Evolutionary conservation across 305 asterid genomes (phyloP), one percentile per base, ranked within the genome.

Genomic region (Fraxinus ornus): DNA sequence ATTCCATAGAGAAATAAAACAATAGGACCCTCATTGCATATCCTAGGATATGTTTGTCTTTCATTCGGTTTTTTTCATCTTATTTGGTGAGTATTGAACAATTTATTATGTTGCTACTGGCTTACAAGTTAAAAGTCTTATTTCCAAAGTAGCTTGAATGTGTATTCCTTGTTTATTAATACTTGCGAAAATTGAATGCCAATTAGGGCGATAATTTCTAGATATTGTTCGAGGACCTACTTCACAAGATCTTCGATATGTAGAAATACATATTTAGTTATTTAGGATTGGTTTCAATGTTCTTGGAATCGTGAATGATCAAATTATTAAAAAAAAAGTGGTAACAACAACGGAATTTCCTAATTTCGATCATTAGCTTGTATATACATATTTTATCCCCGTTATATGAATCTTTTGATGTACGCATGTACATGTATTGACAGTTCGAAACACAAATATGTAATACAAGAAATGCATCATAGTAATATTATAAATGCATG

Each of bases 381-480:
- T 3, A 41, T 10, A 9, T 8, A 10, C 3, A 2, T 33, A 33
- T 41, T 41, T 41, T 41, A 41, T 33, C 17, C 17, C 4, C 1
- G 5, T 2, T 13, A 44, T 12, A 12, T 12, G 55, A 44, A 44
- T 12, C n/a, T 12, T 44, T 44, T 44, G 55, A 12, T 44, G 2
- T 44, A 44, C 52, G 13, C 3, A 10, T 6, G 3, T 60, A 5
- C 5, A 5, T 21, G 71, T 22, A 22, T 7, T 2, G 28, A 22
- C 9, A 22, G 13, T 66, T 24, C 3, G 10, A 22, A 71, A 4
- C 36, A 72, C 5, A 12, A 30, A 7, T 74, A 62, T 15, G 6
- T 2, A 74, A 79, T 60, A 79, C 62, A 86, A 72, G 60, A 21
- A 52, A 10, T 68, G 81, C 82, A 64, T 24, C 2, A 22, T 22